These are phyloP conservation scores for Suillus occidentalis DNA, from an alignment of 768 basidiomycete species.

Conservation along the genomic window DNA sequence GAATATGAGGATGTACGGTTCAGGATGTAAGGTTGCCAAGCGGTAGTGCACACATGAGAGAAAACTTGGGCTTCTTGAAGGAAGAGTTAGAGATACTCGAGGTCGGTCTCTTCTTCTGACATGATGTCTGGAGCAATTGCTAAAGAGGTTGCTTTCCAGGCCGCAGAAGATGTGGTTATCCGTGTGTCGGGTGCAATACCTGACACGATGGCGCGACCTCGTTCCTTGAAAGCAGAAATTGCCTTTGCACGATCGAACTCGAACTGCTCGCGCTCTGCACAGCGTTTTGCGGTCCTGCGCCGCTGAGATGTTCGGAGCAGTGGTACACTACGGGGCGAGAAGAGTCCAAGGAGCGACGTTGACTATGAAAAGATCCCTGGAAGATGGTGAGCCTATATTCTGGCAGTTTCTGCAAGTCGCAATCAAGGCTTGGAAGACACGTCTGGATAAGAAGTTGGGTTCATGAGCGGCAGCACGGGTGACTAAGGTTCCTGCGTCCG, in stretches of 20 bases:
- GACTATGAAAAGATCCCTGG: constrained; percentile 55
- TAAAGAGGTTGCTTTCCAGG: constrained; percentile 60
- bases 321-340: constrained; percentile 72
- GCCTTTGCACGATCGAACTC: constrained; percentile 72
- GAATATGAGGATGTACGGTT: constrained; percentile 24
- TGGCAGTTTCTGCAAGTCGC: constrained; percentile 61
- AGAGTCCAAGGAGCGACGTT: constrained; percentile 52
- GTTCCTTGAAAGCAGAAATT: constrained; percentile 67
- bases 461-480: constrained; percentile 49
- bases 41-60: constrained; percentile 84
- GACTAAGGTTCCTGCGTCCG: background rate
- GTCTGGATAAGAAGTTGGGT: constrained; percentile 36
- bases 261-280: constrained; percentile 88
- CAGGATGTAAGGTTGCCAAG: constrained; percentile 63
- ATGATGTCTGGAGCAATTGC: constrained; percentile 29
- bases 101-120: constrained; percentile 40
- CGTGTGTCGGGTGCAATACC: constrained; percentile 52
- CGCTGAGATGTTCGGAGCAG: background rate
- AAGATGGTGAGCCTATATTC: constrained; percentile 67
- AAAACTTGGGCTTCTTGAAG: constrained; percentile 80
- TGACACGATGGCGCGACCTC: constrained; percentile 63
- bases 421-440: constrained; percentile 49
- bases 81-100: constrained; percentile 90
- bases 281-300: constrained; percentile 71
- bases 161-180: constrained; percentile 73